phyloP scores from a whole-genome alignment of 129 eudicot species.

The Heracleum sosnowskyi region DNA sequence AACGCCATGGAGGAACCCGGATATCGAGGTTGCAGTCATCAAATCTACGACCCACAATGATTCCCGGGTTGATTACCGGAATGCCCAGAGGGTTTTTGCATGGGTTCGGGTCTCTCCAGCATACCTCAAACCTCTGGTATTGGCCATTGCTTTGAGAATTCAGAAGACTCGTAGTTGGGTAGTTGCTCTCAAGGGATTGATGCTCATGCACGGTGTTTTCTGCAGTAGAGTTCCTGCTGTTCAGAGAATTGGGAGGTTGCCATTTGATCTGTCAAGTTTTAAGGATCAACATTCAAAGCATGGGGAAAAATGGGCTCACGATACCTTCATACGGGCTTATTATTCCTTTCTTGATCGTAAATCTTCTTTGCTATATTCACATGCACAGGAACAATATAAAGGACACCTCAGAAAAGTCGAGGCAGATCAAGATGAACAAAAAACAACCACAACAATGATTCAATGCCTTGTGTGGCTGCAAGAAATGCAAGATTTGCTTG shows the following conservation, averaged over 20 bases:
- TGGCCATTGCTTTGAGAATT: constrained; percentile 41
- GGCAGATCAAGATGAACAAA: constrained; percentile 10
- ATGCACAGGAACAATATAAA: constrained; percentile 24
- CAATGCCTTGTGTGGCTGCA: constrained; percentile 43
- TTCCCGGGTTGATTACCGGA: constrained; percentile 29
- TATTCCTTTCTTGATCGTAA: constrained; percentile 53
- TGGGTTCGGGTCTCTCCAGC: constrained; percentile 48
- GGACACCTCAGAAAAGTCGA: not conserved
- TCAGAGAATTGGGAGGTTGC: constrained; percentile 54
- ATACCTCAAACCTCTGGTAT: constrained; percentile 33
- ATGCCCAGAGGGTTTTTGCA: constrained; percentile 37
- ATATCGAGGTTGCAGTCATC: constrained; percentile 47
- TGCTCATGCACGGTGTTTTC: constrained; percentile 58
- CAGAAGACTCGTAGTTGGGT: constrained; percentile 44
- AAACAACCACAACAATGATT: not conserved
- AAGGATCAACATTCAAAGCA: constrained; percentile 23
- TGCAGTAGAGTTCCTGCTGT: constrained; percentile 38
- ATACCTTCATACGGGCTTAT: constrained; percentile 44
- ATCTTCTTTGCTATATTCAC: constrained; percentile 34
- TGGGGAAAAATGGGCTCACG: constrained; percentile 17
- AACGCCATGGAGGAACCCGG: constrained; percentile 44
- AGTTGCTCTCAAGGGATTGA: constrained; percentile 60
- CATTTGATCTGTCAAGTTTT: constrained; percentile 49
- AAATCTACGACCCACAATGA: constrained; percentile 68
- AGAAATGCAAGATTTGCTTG: constrained; percentile 53